phyloP scores from a whole-genome alignment of 805 yeast species.

The Jamesozyma hellenica region DNA sequence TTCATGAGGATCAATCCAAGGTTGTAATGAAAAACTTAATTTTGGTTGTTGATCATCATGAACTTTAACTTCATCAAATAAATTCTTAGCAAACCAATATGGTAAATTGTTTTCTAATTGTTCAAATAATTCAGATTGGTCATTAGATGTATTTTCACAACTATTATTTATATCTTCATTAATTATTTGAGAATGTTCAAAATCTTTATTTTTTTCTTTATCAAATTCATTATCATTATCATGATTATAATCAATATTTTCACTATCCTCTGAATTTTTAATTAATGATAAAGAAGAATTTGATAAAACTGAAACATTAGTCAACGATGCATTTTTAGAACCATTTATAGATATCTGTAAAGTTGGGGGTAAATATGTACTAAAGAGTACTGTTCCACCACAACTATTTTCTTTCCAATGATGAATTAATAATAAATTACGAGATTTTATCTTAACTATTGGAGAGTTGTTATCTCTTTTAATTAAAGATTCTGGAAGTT shows the following conservation, averaged over 20 bases:
- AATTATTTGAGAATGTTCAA: neutral
- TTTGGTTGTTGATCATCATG: slow-evolving; percentile 36
- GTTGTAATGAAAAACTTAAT: slow-evolving; percentile 45
- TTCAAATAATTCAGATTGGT: slow-evolving; percentile 12
- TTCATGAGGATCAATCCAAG: slow-evolving; percentile 23
- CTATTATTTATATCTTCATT: neutral
- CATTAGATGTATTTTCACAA: neutral
- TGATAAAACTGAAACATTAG: neutral
- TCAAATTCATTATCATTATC: too few relatives aligned
- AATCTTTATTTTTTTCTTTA: neutral
- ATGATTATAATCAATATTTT: neutral
- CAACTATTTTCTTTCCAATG: slow-evolving; percentile 25
- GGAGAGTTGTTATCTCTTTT: slow-evolving; percentile 20
- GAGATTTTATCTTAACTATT: slow-evolving; percentile 18
- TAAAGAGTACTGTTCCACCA: slow-evolving; percentile 26
- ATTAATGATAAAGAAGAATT: neutral
- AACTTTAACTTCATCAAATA: slow-evolving; percentile 39
- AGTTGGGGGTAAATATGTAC: slow-evolving; percentile 24
- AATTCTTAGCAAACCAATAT: slow-evolving; percentile 49
- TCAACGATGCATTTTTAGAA: neutral
- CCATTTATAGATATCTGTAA: neutral
- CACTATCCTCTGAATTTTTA: neutral
- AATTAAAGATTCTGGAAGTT: slow-evolving; percentile 20
- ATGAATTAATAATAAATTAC: slow-evolving; percentile 21
- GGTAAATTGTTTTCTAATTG: slow-evolving; percentile 43